These are phyloP conservation scores for Podaxis rugospora DNA, from an alignment of 768 basidiomycete species.

Conservation along the genomic window DNA sequence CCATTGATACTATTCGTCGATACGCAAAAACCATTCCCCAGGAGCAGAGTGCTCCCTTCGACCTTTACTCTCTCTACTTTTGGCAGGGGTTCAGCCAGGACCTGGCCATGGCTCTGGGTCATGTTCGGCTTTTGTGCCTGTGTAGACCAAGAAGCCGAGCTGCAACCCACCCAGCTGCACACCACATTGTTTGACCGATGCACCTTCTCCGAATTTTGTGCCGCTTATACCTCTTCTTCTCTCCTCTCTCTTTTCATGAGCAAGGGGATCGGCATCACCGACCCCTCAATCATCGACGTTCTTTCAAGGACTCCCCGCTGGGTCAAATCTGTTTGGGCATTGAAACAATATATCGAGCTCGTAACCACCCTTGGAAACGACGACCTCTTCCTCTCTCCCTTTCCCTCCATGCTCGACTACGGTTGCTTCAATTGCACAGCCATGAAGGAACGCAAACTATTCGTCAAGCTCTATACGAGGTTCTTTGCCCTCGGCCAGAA, in stretches of 20 bases:
- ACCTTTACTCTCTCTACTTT: not conserved
- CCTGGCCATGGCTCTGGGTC: conserved; percentile 16
- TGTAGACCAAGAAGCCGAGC: conserved; percentile 1
- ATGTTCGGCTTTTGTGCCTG: conserved; percentile 22
- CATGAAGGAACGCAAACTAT: conserved; percentile 18
- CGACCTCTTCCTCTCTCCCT: conserved; percentile 1
- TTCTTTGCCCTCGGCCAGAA: conserved; percentile 20
- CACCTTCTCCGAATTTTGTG: conserved; percentile 31
- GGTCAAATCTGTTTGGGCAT: conserved; percentile 28
- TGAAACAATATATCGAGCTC: conserved; percentile 25
- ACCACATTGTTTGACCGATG: conserved; percentile 20
- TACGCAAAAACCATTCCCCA: not conserved
- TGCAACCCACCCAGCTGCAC: conserved; percentile 17
- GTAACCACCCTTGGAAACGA: conserved; percentile 4
- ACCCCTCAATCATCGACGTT: conserved; percentile 8
- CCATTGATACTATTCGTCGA: not conserved
- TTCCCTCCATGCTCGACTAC: conserved; percentile 24
- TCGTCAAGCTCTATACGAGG: conserved; percentile 28
- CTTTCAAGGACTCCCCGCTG: not conserved
- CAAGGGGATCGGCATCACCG: conserved; percentile 12
- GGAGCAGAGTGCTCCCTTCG: not conserved
- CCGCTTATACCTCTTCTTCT: conserved; percentile 19
- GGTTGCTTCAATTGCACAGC: conserved; percentile 31
- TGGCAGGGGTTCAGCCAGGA: conserved; percentile 9
- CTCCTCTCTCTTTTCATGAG: conserved; percentile 24